Evolutionary conservation across 2,329 filamentous ascomycete genomes (phyloP), one percentile per base, ranked within the genome.

Genomic region (Corniculantispora saksenae): DNA sequence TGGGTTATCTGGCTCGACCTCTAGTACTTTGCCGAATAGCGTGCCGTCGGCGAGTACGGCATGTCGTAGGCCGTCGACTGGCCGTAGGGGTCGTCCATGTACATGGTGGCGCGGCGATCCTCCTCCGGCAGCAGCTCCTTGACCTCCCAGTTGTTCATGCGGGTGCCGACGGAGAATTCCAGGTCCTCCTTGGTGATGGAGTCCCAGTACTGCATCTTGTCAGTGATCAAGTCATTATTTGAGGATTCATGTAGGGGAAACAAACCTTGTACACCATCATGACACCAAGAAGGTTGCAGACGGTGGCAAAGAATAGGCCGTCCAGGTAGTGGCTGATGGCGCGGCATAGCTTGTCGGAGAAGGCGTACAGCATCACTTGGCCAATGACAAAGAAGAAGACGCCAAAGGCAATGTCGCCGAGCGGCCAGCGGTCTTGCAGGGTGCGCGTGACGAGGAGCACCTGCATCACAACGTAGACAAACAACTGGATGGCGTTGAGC

Each of bases 261-360:
- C 79, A 61, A 79, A 85, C 93, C 90, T 99, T 99, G 86, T 99
- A 99, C 45, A 99, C 89, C 95, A 98, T 99, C 95, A 99, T 99
- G 67, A 99, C 94, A 15, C 89, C 93, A 51, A 99, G 82, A 53
- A 99, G 80, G 75, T 99, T 99, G 82, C 93, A 95, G 63, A 94
- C 89, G 0, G 94, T 97, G 5, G 93, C 92, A 74, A 99, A 94
- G 81, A 98, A 97, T 56, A 98, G 80, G 0, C 94, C 94, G 74
- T 99, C 95, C 57, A 99, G 80, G 75, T 98, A 99, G 78, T 99
- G 95, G 78, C 92, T 89, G 47, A 94, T 88, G 55, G 87, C 86
- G 60, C 90, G 85, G 81, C 95, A 99, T 72, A 99, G 94, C 68
- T 85, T 87, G 69, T 89, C 84, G 80, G 92, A 95, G 74, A 97